phyloP scores from a whole-genome alignment of 768 basidiomycete species.

The Tephrocybe sp. region DNA sequence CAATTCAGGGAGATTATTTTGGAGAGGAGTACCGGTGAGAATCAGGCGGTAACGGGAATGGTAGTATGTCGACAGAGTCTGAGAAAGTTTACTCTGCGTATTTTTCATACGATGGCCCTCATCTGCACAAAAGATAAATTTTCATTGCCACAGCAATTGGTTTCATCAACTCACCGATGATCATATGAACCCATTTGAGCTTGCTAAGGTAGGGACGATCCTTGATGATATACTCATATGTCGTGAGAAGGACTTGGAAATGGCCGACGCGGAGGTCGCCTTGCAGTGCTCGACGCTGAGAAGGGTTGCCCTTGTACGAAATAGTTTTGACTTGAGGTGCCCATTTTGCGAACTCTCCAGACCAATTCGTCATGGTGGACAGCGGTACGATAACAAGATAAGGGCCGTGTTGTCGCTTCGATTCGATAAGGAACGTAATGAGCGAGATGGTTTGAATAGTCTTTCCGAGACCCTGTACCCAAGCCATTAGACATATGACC shows the following conservation, averaged over 20 bases:
- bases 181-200: slow-evolving; percentile 97
- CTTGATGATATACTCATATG: slow-evolving; percentile 98
- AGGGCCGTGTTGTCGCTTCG: slow-evolving; percentile 87
- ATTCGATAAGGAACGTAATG: slow-evolving; percentile 92
- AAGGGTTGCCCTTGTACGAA: slow-evolving; percentile 91
- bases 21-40: slow-evolving; percentile 92
- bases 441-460: slow-evolving; percentile 95
- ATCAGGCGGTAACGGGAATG: slow-evolving; percentile 92
- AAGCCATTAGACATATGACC: slow-evolving; percentile 13
- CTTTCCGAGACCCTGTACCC: slow-evolving; percentile 83
- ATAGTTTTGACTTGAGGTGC: slow-evolving; percentile 79
- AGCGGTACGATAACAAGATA: slow-evolving; percentile 95
- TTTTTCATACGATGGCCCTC: slow-evolving; percentile 99
- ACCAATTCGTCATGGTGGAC: slow-evolving; percentile 97
- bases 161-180: slow-evolving; percentile 66
- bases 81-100: slow-evolving; percentile 82
- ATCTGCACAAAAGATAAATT: slow-evolving; percentile 40
- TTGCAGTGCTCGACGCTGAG: slow-evolving; percentile 77
- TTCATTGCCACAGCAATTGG: not conserved
- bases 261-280: slow-evolving; percentile 73
- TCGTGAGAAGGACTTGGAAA: slow-evolving; percentile 92
- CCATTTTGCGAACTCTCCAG: slow-evolving; percentile 97
- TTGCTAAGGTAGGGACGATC: slow-evolving; percentile 89
- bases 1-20: slow-evolving; percentile 95
- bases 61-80: slow-evolving; percentile 90